These are phyloP conservation scores for Gastrolobium villosum DNA, from an alignment of 306 rosid genomes.

Conservation along the genomic window DNA sequence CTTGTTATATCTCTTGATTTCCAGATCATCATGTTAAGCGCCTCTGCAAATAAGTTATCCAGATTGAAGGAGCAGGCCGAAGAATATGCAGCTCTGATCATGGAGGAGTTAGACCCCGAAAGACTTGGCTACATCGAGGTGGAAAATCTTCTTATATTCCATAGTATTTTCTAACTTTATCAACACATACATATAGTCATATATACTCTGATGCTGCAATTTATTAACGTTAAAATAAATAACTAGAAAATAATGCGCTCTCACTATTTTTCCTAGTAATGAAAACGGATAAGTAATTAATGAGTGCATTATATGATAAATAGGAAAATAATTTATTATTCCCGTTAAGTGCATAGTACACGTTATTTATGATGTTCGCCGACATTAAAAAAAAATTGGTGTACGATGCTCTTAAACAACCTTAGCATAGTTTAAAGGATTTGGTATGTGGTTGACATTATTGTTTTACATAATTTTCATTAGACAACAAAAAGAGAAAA, in stretches of 20 bases:
- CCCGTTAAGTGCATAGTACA: background rate
- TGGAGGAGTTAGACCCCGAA: conserved; percentile 99
- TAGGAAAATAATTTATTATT: background rate
- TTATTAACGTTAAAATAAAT: background rate
- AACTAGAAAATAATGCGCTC: conserved; percentile 1
- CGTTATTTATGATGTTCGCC: no score
- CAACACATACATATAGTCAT: conserved; percentile 18
- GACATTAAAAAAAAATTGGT: background rate
- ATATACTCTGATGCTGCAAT: background rate
- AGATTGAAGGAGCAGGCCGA: conserved; percentile 99
- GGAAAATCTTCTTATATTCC: conserved; percentile 17
- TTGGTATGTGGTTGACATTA: conserved; percentile 4
- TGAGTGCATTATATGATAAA: background rate
- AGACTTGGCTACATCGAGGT: conserved; percentile 98
- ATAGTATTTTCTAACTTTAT: background rate
- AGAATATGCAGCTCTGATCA: conserved; percentile 97
- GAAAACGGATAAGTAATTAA: background rate
- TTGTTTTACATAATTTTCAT: conserved; percentile 16
- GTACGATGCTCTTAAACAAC: background rate
- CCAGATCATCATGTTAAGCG: conserved; percentile 95
- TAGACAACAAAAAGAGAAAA: background rate
- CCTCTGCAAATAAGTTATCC: conserved; percentile 92
- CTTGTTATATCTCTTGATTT: conserved; percentile 31
- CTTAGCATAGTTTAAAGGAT: background rate
- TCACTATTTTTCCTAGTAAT: background rate